These are phyloP conservation scores for Penicillium sp. DNA, from an alignment of 2,329 filamentous ascomycete species.

Conservation along the genomic window DNA sequence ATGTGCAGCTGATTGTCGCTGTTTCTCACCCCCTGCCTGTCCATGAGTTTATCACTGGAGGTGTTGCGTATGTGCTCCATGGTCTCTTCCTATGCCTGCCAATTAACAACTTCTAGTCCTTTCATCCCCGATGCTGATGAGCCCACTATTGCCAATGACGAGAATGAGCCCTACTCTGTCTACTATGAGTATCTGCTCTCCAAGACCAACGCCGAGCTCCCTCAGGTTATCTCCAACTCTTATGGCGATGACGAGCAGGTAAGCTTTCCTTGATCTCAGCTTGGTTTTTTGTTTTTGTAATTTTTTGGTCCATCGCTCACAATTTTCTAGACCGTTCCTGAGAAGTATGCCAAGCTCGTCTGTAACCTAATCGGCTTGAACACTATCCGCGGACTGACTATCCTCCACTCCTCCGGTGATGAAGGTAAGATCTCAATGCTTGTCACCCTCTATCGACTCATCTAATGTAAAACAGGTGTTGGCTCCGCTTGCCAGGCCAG, in stretches of 20 bases:
- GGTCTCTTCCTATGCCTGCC: neutral
- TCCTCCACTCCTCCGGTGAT: constrained; percentile 64
- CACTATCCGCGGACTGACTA: constrained; percentile 63
- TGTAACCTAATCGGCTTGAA: constrained; percentile 65
- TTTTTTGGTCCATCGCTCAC: neutral
- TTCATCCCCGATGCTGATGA: constrained; percentile 50
- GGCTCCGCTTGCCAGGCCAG: constrained; percentile 58
- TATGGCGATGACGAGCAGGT: constrained; percentile 63
- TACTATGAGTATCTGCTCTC: constrained; percentile 60
- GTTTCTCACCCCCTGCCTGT: constrained; percentile 56
- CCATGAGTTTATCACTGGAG: constrained; percentile 57
- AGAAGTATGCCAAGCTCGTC: constrained; percentile 59
- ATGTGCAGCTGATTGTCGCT: constrained; percentile 57
- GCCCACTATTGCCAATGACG: constrained; percentile 40
- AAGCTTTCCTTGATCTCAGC: neutral
- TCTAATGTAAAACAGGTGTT: constrained; percentile 43
- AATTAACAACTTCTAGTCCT: constrained; percentile 28
- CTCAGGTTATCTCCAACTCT: constrained; percentile 62
- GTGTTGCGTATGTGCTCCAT: constrained; percentile 38
- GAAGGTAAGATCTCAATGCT: constrained; percentile 19
- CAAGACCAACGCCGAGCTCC: constrained; percentile 50
- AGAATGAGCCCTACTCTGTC: constrained; percentile 67
- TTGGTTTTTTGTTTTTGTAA: neutral
- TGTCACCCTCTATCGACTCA: neutral
- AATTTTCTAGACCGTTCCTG: constrained; percentile 54